Evolutionary conservation across 495 filamentous ascomycete species (phyloP).

Genomic region (Hypoxylon perforatum): DNA sequence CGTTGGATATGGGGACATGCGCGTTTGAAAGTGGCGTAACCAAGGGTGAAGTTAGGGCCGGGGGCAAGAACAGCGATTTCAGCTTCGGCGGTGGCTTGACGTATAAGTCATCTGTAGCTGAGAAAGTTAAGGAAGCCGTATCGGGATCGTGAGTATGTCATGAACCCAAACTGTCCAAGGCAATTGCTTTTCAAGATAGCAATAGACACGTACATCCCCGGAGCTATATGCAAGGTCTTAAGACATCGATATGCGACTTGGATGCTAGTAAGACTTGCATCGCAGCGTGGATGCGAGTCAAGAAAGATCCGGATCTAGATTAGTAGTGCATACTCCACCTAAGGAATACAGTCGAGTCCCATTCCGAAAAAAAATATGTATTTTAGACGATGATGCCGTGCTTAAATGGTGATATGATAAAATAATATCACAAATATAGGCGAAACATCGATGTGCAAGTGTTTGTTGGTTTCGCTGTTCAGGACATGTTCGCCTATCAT

Average conservation of each 20-base stretch:
- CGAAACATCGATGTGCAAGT: too few species aligned
- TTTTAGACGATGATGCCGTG: too few species aligned
- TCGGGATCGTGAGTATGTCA: conserved; percentile 4
- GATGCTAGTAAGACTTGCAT: neutral
- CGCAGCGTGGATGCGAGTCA: neutral
- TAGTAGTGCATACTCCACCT: too few species aligned
- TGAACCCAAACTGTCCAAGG: too few species aligned
- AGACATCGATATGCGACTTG: neutral
- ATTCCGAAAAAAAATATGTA: too few species aligned
- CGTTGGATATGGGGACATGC: conserved; percentile 79
- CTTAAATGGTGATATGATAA: too few species aligned
- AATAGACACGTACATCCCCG: neutral
- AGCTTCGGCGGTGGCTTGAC: conserved; percentile 65
- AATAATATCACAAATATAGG: too few species aligned
- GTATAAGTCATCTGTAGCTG: conserved; percentile 49
- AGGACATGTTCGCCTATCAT: too few species aligned
- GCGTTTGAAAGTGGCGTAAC: conserved; percentile 71
- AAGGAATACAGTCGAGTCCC: too few species aligned
- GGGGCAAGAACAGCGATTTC: conserved; percentile 57
- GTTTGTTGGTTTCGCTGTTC: too few species aligned
- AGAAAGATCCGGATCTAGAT: too few species aligned
- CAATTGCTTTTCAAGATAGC: neutral
- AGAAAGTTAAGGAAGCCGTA: conserved; percentile 24
- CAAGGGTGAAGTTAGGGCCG: conserved; percentile 54
- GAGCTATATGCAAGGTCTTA: too few species aligned